Conservation (phyloP, 768 basidiomycete species). For the Hericium alpestre region DNA sequence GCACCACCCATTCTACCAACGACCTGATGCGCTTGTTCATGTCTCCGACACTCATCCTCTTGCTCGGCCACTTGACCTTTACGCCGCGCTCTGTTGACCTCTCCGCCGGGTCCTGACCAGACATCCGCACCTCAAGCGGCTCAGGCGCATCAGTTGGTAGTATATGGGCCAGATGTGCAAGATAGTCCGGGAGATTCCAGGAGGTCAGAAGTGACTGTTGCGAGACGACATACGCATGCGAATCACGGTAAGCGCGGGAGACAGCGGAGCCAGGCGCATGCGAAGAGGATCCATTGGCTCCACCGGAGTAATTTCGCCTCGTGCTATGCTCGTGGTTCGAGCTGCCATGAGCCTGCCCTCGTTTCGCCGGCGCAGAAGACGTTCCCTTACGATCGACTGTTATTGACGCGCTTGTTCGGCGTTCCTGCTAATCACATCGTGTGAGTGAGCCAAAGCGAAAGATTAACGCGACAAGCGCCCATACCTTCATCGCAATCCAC, state of each 20-base stretch:
- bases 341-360: conserved; percentile 17
- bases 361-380: conserved; percentile 24
- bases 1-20: conserved; percentile 88
- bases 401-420: conserved; percentile 32
- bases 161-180: conserved; percentile 76
- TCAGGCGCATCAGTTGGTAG: conserved; percentile 68
- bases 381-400: conserved; percentile 26
- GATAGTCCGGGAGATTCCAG: conserved; percentile 91
- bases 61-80: conserved; percentile 87
- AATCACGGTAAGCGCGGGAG: conserved; percentile 64
- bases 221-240: conserved; percentile 69
- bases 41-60: conserved; percentile 91
- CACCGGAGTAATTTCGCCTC: conserved; percentile 35
- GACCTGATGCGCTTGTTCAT: conserved; percentile 92
- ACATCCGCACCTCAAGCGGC: conserved; percentile 59
- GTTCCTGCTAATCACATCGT: conserved; percentile 16
- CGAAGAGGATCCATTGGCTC: conserved; percentile 24
- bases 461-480: conserved; percentile 2
- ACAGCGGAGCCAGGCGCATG: conserved; percentile 23
- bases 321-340: conserved; percentile 34
- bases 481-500: conserved; percentile 59
- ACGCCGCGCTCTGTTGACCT: conserved; percentile 65
- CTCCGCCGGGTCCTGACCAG: conserved; percentile 44
- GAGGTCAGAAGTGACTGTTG: conserved; percentile 73
- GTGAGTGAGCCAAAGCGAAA: conserved; percentile 20